Evolutionary conservation across 257 asterid genomes (phyloP), one percentile per base, ranked within the genome.

Genomic region (Capsicum pubescens): DNA sequence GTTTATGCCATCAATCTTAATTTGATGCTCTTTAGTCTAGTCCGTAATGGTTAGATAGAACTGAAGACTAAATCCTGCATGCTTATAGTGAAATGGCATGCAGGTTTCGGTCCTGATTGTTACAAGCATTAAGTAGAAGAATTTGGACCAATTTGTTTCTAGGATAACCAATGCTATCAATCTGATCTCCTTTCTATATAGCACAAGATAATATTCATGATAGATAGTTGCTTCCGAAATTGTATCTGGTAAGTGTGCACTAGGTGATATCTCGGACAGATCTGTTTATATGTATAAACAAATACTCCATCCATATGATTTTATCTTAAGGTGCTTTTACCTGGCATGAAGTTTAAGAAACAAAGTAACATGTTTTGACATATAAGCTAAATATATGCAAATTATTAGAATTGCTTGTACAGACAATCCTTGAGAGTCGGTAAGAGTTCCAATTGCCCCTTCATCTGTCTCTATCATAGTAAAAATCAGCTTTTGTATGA

Each of bases 381-480:
- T 8, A 39, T 17, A 68, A 68, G 54, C 26, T 39, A 69, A 69
- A 14, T 16, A 69, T 16, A 69, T 69, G 26, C 14, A 69, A 39
- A 69, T 8, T 39, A 8, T 11, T 32, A 63, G 5, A 63, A 63
- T 63, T 63, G 8, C 42, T 26, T 26, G 15, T 63, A 63, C 70
- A 3, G 11, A 63, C 42, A 26, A 8, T 39, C 14, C 8, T 35
- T 36, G 74, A 35, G 74, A 69, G 14, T 39, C 9, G 2, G 54
- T 69, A 39, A 14, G 6, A 39, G 77, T 69, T 68, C 77, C 26
- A 39, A 9, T 9, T 16, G 77, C 16, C 26, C 77, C 26, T 68
- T 39, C 77, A 69, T 69, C 77, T 68, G 36, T 68, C 52, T 68
- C 26, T 68, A 16, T 68, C 76, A 68, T 68, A 7, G 6, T 36